Percentiles rank a stretch among this genome's conserved stretches.
Conservation (phyloP, 2,329 filamentous ascomycete genomes). For the Pseudomassariella vexata region DNA sequence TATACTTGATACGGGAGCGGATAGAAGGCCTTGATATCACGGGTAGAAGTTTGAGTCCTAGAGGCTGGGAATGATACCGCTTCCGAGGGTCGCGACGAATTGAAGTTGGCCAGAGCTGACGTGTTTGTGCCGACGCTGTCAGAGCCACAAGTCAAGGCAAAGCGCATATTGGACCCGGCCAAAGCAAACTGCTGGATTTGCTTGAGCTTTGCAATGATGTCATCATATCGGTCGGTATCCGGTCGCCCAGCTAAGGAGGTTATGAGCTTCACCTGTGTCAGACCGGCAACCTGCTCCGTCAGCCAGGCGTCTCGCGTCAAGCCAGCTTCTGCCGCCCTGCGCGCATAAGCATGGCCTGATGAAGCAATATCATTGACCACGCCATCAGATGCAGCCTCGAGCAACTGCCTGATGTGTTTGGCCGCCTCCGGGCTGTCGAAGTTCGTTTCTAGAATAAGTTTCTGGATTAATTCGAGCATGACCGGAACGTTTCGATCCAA, state of each 20-base stretch:
- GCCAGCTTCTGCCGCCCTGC: slow-evolving; percentile 75
- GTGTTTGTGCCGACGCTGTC: slow-evolving; percentile 69
- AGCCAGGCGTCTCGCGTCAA: slow-evolving; percentile 67
- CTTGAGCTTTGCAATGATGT: slow-evolving; percentile 79
- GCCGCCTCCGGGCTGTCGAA: slow-evolving; percentile 81
- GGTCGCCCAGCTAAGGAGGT: slow-evolving; percentile 70
- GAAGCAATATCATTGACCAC: slow-evolving; percentile 89
- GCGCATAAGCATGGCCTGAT: slow-evolving; percentile 81
- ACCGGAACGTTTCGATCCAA: slow-evolving; percentile 83
- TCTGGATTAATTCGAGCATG: slow-evolving; percentile 82
- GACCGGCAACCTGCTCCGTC: slow-evolving; percentile 80
- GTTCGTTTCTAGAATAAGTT: slow-evolving; percentile 78
- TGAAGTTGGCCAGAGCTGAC: slow-evolving; percentile 63
- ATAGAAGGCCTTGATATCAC: slow-evolving; percentile 75
- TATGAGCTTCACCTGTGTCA: slow-evolving; percentile 82
- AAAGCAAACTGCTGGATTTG: slow-evolving; percentile 76
- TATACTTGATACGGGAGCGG: slow-evolving; percentile 96
- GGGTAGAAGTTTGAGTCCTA: slow-evolving; percentile 28
- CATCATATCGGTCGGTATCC: slow-evolving; percentile 62
- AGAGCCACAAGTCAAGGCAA: slow-evolving; percentile 78
- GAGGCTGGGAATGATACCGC: slow-evolving; percentile 29
- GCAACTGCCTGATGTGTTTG: slow-evolving; percentile 75
- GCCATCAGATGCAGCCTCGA: slow-evolving; percentile 82
- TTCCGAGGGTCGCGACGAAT: slow-evolving; percentile 50
- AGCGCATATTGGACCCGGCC: slow-evolving; percentile 62